Conservation (phyloP, 225 moss, liverwort and hornwort genomes). For the Neckera pumila region DNA sequence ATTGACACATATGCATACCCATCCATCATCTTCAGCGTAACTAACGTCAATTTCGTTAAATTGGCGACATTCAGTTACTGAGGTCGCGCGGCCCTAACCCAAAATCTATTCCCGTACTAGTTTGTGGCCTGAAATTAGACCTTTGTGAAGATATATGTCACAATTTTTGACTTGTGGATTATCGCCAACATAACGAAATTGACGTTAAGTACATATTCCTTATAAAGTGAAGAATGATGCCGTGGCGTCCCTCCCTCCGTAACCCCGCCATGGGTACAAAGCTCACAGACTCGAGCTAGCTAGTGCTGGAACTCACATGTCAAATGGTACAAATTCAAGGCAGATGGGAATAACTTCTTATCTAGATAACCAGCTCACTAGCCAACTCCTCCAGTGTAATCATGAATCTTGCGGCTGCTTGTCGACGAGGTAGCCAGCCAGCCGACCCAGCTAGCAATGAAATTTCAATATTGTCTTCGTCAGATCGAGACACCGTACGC, state of each 20-base stretch:
- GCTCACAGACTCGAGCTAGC: background rate
- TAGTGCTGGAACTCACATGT: background rate
- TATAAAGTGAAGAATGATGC: background rate
- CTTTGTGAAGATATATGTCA: background rate
- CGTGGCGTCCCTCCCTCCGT: background rate
- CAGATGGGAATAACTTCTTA: no score
- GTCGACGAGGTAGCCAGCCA: background rate
- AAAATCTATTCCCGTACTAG: background rate
- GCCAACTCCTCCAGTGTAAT: background rate
- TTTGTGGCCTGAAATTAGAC: background rate
- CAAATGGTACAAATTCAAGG: no score
- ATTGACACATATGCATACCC: background rate
- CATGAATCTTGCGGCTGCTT: background rate
- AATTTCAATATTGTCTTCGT: background rate
- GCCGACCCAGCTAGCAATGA: background rate
- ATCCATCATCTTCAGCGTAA: background rate
- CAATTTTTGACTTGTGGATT: background rate
- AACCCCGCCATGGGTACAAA: background rate
- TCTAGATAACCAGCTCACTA: background rate
- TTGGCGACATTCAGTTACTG: no score
- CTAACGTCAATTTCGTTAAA: no score
- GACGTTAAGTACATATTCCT: no score
- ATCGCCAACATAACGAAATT: background rate
- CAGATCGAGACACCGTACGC: background rate
- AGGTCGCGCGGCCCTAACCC: background rate